phyloP scores from a whole-genome alignment of 805 yeast species.

The Peterozyma xylosa region DNA sequence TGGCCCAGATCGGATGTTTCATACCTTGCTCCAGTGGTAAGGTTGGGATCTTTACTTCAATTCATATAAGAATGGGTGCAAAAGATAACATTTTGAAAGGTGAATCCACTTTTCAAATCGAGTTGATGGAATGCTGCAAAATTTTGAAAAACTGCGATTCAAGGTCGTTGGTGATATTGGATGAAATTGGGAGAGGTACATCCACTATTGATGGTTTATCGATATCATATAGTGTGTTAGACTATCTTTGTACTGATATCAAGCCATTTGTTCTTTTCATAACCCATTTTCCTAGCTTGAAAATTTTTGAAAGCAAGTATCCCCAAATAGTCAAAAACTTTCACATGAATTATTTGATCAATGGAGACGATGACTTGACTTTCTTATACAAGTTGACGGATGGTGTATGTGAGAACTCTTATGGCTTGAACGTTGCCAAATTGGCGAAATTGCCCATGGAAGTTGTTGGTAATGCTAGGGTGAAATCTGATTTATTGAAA shows the following conservation, averaged over 20 bases:
- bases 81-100: slow-evolving; percentile 69
- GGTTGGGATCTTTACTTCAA: slow-evolving; percentile 52
- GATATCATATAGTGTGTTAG: slow-evolving; percentile 66
- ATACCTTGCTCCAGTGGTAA: slow-evolving; percentile 35
- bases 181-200: slow-evolving; percentile 75
- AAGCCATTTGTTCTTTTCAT: slow-evolving; percentile 56
- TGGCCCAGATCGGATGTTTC: slow-evolving; percentile 74
- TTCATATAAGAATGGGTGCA: slow-evolving; percentile 69
- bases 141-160: slow-evolving; percentile 44
- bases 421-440: slow-evolving; percentile 81
- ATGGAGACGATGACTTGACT: slow-evolving; percentile 29
- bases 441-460: slow-evolving; percentile 53
- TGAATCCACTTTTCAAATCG: slow-evolving; percentile 79
- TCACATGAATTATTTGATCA: slow-evolving; percentile 60
- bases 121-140: slow-evolving; percentile 56
- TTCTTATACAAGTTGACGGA: slow-evolving; percentile 43
- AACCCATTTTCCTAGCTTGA: slow-evolving; percentile 74
- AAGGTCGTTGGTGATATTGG: slow-evolving; percentile 56
- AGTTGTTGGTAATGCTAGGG: slow-evolving; percentile 37
- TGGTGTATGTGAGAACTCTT: slow-evolving; percentile 56
- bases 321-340: slow-evolving; percentile 42
- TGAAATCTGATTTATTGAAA: slow-evolving; percentile 22
- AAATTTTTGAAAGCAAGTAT: slow-evolving; percentile 36
- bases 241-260: slow-evolving; percentile 37
- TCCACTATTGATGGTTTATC: slow-evolving; percentile 71